phyloP scores from a whole-genome alignment of 768 basidiomycete species.

The Rossbeevera mucosa region DNA sequence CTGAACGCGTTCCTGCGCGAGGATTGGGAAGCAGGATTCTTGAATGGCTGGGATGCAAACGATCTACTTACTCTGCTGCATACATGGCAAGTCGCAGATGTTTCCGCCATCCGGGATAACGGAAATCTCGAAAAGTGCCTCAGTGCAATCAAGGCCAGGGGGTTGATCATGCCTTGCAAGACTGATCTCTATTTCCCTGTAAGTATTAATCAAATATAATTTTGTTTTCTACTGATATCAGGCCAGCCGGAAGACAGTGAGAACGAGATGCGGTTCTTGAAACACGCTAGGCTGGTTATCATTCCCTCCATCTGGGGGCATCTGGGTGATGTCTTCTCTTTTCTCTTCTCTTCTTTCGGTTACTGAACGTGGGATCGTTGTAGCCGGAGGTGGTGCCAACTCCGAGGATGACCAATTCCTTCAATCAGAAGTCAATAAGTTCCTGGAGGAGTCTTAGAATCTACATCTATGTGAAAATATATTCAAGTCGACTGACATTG shows the following conservation, averaged over 20 bases:
- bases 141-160: slow-evolving; percentile 45
- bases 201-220: slow-evolving; percentile 18
- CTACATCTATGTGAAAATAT: slow-evolving; percentile 1
- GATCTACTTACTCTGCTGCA: slow-evolving; percentile 46
- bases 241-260: slow-evolving; percentile 52
- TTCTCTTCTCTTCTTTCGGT: neutral
- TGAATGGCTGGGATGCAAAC: slow-evolving; percentile 51
- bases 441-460: slow-evolving; percentile 35
- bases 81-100: slow-evolving; percentile 51
- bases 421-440: slow-evolving; percentile 39
- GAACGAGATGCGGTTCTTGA: slow-evolving; percentile 40
- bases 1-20: slow-evolving; percentile 47
- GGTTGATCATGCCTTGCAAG: slow-evolving; percentile 57
- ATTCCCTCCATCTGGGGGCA: slow-evolving; percentile 59
- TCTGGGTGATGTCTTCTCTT: slow-evolving; percentile 33
- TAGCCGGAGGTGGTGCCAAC: slow-evolving; percentile 45
- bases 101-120: slow-evolving; percentile 42
- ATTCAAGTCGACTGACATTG: neutral
- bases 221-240: neutral
- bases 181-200: slow-evolving; percentile 60
- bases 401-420: slow-evolving; percentile 40
- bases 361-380: slow-evolving; percentile 1
- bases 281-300: slow-evolving; percentile 41
- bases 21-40: slow-evolving; percentile 46
- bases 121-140: slow-evolving; percentile 43